These are phyloP conservation scores for Fusarium sp. DNA, from an alignment of 2,329 filamentous ascomycete species.

Conservation along the genomic window DNA sequence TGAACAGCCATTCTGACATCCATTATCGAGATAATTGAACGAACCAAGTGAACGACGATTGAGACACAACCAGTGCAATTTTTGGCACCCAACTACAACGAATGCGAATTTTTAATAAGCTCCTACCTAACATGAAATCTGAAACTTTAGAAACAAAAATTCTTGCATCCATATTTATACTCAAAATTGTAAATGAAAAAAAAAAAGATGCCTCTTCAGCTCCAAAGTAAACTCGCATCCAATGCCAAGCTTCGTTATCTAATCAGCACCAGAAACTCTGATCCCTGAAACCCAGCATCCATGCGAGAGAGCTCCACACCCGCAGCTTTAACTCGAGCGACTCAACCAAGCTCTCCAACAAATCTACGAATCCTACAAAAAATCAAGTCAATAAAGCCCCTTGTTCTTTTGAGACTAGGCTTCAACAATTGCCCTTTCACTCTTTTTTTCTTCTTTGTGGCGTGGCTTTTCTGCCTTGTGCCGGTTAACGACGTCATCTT, in stretches of 20 bases:
- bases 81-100: not conserved
- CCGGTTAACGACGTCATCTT: constrained; percentile 28
- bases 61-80: not conserved
- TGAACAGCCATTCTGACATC: not conserved
- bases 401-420: not conserved
- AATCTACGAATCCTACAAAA: not conserved
- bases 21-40: not conserved
- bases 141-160: not conserved
- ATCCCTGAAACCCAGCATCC: constrained; percentile 17
- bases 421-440: not conserved
- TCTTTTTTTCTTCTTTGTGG: not conserved
- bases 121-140: not conserved
- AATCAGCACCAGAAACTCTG: constrained; percentile 35
- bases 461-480: constrained; percentile 6
- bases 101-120: not conserved
- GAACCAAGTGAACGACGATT: not conserved
- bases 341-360: not conserved
- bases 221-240: not conserved
- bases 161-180: not conserved
- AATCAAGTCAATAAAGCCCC: not conserved
- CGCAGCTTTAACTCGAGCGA: not conserved
- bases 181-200: not conserved
- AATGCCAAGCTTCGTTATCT: constrained; percentile 36
- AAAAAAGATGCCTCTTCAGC: not conserved
- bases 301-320: constrained; percentile 32